A percentile compares a stretch with the other conserved stretches of the same genome.
These are phyloP conservation scores for Trametes villosa DNA, from an alignment of 768 basidiomycete species.

Conservation along the genomic window DNA sequence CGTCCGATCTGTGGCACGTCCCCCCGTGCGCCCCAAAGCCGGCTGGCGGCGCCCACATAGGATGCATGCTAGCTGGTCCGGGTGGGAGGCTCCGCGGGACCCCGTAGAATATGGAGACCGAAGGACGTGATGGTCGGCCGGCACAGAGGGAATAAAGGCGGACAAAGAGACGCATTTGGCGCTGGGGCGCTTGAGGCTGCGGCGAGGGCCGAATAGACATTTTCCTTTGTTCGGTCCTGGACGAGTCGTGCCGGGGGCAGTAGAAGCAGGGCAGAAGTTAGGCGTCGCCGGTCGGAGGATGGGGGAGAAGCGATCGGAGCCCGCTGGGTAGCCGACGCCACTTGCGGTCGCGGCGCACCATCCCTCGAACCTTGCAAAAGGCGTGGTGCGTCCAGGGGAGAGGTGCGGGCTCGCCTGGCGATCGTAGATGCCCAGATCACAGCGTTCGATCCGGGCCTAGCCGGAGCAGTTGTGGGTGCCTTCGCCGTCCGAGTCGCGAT, in stretches of 20 bases:
- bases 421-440: constrained; percentile 4
- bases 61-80: too few relatives aligned
- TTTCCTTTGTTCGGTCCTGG: constrained; percentile 2
- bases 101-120: too few relatives aligned
- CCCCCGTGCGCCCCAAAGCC: neutral
- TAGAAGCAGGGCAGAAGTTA: neutral
- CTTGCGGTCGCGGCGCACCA: constrained; percentile 4
- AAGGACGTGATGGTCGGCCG: too few relatives aligned
- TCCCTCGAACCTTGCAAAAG: neutral
- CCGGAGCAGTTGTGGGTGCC: constrained; percentile 15
- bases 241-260: neutral
- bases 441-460: neutral
- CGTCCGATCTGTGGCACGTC: neutral
- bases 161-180: neutral
- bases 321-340: neutral
- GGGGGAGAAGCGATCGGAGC: neutral
- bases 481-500: neutral
- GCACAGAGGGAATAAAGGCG: neutral
- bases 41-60: neutral
- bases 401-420: constrained; percentile 2
- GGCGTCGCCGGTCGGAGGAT: neutral
- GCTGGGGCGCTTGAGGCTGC: neutral
- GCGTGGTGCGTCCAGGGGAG: neutral
- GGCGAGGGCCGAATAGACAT: neutral
- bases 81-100: too few relatives aligned